phyloP scores from a whole-genome alignment of 805 yeast genomes.

The Teunomyces gatunensis region DNA sequence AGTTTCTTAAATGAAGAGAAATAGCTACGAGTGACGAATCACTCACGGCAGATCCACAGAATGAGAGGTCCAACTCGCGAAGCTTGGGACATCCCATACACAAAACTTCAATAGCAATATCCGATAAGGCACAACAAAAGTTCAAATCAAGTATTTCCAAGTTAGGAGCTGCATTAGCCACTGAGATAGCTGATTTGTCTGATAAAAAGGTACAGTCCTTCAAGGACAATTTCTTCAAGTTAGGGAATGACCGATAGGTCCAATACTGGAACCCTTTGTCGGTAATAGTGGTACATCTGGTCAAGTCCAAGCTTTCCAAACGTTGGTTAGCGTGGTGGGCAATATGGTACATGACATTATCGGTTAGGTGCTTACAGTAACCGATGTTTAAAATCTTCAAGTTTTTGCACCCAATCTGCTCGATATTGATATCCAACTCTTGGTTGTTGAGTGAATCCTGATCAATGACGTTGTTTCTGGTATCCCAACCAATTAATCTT shows the following conservation, averaged over 20 bases:
- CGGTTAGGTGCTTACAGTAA: slow-evolving; percentile 77
- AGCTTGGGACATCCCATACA: slow-evolving; percentile 64
- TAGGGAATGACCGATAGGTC: slow-evolving; percentile 56
- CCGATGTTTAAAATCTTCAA: slow-evolving; percentile 55
- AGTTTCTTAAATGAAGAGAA: slow-evolving; percentile 49
- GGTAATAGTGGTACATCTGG: slow-evolving; percentile 76
- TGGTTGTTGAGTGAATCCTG: slow-evolving; percentile 6
- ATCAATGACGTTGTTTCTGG: slow-evolving; percentile 6
- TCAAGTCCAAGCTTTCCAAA: slow-evolving; percentile 56
- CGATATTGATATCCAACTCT: slow-evolving; percentile 9
- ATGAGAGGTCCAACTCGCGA: slow-evolving; percentile 55
- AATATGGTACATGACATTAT: slow-evolving; percentile 60
- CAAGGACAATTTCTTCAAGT: slow-evolving; percentile 50
- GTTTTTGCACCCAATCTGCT: slow-evolving; percentile 54
- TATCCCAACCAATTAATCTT: slow-evolving; percentile 59
- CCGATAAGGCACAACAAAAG: slow-evolving; percentile 74
- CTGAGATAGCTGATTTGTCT: slow-evolving; percentile 59
- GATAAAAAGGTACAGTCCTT: slow-evolving; percentile 74
- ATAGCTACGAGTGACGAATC: slow-evolving; percentile 64
- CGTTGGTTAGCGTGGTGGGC: slow-evolving; percentile 57
- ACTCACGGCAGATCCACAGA: slow-evolving; percentile 79
- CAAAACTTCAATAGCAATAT: slow-evolving; percentile 63
- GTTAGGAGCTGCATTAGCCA: slow-evolving; percentile 60
- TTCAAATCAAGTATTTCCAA: slow-evolving; percentile 59
- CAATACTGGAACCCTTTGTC: slow-evolving; percentile 71